A percentile compares a stretch with the other conserved stretches of the same genome.
phyloP scores from a whole-genome alignment of 2,329 filamentous ascomycete species.

The Verticillium nonalfalfae region DNA sequence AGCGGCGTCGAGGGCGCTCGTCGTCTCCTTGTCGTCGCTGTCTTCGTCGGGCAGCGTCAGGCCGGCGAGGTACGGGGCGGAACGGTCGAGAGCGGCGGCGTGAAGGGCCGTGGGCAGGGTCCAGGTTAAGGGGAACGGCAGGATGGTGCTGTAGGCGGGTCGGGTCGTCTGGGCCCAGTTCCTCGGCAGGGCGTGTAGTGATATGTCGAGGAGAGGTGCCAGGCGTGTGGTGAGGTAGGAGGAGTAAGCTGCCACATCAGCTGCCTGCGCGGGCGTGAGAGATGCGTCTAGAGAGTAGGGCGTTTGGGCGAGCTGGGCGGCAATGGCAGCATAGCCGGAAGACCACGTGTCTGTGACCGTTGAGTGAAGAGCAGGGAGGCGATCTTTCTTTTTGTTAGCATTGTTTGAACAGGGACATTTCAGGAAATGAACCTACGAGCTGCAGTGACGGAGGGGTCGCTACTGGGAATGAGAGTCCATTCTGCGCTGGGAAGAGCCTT shows the following conservation, averaged over 20 bases:
- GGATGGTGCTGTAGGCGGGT: conserved; percentile 71
- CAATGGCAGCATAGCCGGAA: conserved; percentile 56
- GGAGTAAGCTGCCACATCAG: conserved; percentile 46
- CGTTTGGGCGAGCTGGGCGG: conserved; percentile 43
- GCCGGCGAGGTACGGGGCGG: conserved; percentile 61
- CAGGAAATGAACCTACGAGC: conserved; percentile 47
- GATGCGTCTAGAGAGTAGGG: conserved; percentile 31
- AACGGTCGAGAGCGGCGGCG: conserved; percentile 61
- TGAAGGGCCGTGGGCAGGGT: conserved; percentile 71
- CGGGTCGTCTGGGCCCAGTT: conserved; percentile 78
- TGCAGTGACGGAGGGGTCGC: conserved; percentile 65
- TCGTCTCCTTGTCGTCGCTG: conserved; percentile 22
- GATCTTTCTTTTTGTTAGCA: conserved; percentile 27
- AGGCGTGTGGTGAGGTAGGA: conserved; percentile 70
- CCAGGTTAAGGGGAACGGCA: conserved; percentile 86
- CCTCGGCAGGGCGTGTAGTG: conserved; percentile 81
- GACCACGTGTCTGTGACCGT: conserved; percentile 43
- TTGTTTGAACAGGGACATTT: conserved; percentile 12
- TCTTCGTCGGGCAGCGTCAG: conserved; percentile 47
- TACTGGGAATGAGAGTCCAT: conserved; percentile 69
- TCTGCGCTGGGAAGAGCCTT: conserved; percentile 49
- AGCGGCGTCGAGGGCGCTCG: conserved; percentile 18
- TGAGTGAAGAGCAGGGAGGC: conserved; percentile 46
- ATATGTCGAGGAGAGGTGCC: conserved; percentile 75
- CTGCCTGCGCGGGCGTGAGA: conserved; percentile 31